Evolutionary conservation across 768 basidiomycete genomes (phyloP), one percentile per base, ranked within the genome.

Genomic region (Russula compacta): DNA sequence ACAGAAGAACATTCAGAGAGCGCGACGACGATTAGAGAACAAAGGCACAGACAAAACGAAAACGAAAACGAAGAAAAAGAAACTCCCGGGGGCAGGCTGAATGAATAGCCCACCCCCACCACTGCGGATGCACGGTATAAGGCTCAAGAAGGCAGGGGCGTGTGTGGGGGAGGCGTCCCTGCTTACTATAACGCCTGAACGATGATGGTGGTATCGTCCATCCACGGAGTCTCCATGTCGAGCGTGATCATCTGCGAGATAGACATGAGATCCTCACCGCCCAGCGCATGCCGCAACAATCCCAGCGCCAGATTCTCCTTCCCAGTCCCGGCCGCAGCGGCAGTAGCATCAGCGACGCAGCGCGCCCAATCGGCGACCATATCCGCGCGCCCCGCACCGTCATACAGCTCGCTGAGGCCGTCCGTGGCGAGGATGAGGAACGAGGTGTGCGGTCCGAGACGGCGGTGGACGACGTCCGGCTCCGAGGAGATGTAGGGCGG

Each of bases 201-300:
- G 36, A 80, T 60, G 24, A 79, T 71, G 4, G 79, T 80, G n/a
- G 76, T 74, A 58, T 80, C 79, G 60, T 80, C 80, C 69, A 81
- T 76, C 79, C 78, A 80, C 46, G 75, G 73, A 19, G 75, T 76
- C 44, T 74, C 74, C 75, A 79, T 79, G 64, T 81, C 79, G 39
- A 80, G 69, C 17, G 79, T 81, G 24, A 80, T 58, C 56, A 74
- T 75, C 64, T 74, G 74, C 29, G 79, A 80, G 10, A 72, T 73
- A 5, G 73, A 68, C 29, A 73, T 67, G 29, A 66, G 64, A 63
- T 81, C 72, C 15, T 73, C 70, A 7, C 79, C 79, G 2, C 78
- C 78, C 4, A 80, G 70, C 7, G 73, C 76, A 21, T 74, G 73
- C 11, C 78, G 72, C 14, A 80, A 67, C 52, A 80, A 61, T 49